phyloP scores from a whole-genome alignment of 78 protist species.

The Dictyostelium discoideum region dicty_2.7 NC_007088.5:1033001-1033500 shows the following conservation, averaged over 20 bases:
- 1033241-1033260: neutral
- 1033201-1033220: neutral
- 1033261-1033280: neutral
- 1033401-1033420: too few species aligned
- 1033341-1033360: too few species aligned
- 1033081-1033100: neutral
- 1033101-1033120: neutral
- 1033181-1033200: neutral
- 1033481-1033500: neutral
- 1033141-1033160: neutral
- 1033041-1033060: neutral
- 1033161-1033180: neutral
- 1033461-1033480: conserved; percentile 3
- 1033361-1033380: too few species aligned
- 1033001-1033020: neutral
- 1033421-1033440: too few species aligned
- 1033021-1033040: neutral
- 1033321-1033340: too few species aligned
- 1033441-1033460: too few species aligned
- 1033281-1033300: too few species aligned
- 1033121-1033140: neutral
- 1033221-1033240: neutral
- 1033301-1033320: too few species aligned
- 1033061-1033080: neutral
- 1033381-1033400: too few species aligned